Base-by-base conservation (phyloP, 257 asterid genomes). In the Solanum paucissectum region DNA sequence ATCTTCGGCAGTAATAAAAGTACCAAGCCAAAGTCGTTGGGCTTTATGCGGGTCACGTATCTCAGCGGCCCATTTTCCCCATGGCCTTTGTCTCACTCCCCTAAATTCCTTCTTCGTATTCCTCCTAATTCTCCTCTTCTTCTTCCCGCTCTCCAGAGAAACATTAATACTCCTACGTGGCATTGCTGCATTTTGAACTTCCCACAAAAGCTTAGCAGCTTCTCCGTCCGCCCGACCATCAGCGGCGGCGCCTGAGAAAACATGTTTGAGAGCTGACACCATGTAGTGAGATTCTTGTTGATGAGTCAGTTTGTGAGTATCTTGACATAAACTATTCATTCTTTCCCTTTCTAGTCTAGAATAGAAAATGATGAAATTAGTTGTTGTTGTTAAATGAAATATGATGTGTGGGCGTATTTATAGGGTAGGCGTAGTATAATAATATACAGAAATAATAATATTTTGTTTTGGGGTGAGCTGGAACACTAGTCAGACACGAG, bases 51-150 rank as follows among this genome's bases (percentile, higher is more conserved):
- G 91, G 27, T 90, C 83, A 32, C 90, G 18, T 36, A 90, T 89
- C 12, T 90, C 92, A 0, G 89, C 85, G 8, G 58, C 91, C 90
- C 90, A 90, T 18, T 74, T 89, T 11, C 90, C 90, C 83, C 72
- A 72, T 8, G 69, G 86, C 52, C 91, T 71, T 40, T 83, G 85
- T 75, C 91, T 82, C 25, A 86, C 68, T 64, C 86, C 92, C 33
- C 90, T 77, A 68, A 79, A 88, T 13, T 85, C 58, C 82, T 37
- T 84, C 40, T 87, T 88, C 29, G 42, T 49, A 46, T 81, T 77
- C 33, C n/a, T 40, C 7, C 83, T 36, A 8, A 27, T 66, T 52
- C 81, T 32, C 58, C 8, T 12, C 66, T 46, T 62, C 33, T 27
- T 71, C 69, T 33, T 73, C 33, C 74, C 62, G 0, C 8, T 7